Conservation (phyloP, 1,139 yeast species). For the Zygosaccharomyces sapae region DNA sequence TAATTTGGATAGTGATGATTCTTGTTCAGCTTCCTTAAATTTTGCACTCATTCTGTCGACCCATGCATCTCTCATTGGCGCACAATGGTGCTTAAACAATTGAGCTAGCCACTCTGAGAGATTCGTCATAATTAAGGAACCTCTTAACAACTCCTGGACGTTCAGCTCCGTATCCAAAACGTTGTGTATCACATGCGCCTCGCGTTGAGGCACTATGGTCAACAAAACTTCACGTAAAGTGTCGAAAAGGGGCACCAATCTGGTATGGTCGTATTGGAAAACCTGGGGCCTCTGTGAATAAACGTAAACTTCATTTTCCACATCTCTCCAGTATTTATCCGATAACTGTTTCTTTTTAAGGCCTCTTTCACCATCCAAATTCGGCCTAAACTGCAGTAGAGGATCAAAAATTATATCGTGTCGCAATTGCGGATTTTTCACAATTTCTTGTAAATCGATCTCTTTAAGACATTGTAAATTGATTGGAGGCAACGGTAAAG, state of each 20-base stretch:
- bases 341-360: slow-evolving; percentile 68
- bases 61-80: slow-evolving; percentile 93
- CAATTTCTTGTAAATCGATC: slow-evolving; percentile 81
- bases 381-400: slow-evolving; percentile 85
- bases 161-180: slow-evolving; percentile 74
- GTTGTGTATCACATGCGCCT: slow-evolving; percentile 63
- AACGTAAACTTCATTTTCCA: slow-evolving; percentile 52
- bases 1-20: slow-evolving; percentile 50
- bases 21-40: slow-evolving; percentile 58
- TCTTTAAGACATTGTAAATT: slow-evolving; percentile 79
- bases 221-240: slow-evolving; percentile 74
- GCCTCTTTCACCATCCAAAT: slow-evolving; percentile 87
- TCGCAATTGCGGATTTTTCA: slow-evolving; percentile 86
- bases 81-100: slow-evolving; percentile 49
- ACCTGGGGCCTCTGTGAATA: slow-evolving; percentile 31
- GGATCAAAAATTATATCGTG: slow-evolving; percentile 94
- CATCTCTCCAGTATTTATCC: slow-evolving; percentile 79
- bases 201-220: slow-evolving; percentile 73
- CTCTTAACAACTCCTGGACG: slow-evolving; percentile 68
- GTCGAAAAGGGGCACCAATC: slow-evolving; percentile 63
- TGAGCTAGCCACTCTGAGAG: slow-evolving; percentile 36
- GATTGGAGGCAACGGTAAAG: slow-evolving; percentile 65
- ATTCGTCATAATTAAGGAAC: slow-evolving; percentile 32
- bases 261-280: slow-evolving; percentile 43
- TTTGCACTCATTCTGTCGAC: slow-evolving; percentile 77